phyloP scores from a whole-genome alignment of 1,284 basidiomycete genomes.

The Caloboletus firmus region DNA sequence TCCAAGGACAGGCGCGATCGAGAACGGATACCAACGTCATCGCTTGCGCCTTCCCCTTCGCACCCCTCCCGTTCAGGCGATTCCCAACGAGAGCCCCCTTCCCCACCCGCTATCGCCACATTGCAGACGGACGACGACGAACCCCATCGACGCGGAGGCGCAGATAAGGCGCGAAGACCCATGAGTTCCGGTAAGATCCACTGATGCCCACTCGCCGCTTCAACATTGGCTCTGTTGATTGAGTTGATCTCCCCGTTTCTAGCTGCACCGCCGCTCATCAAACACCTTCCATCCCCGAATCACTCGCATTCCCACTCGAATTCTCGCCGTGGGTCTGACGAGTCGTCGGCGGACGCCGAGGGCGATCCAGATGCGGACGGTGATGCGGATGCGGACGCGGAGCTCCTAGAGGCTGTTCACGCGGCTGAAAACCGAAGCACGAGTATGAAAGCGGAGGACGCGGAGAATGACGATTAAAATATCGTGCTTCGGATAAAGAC shows the following conservation, averaged over 20 bases:
- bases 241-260: slow-evolving; percentile 1
- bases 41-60: slow-evolving; percentile 23
- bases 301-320: slow-evolving; percentile 24
- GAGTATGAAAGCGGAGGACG: slow-evolving; percentile 38
- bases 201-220: not conserved
- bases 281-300: slow-evolving; percentile 26
- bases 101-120: slow-evolving; percentile 34
- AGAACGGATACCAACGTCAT: slow-evolving; percentile 26
- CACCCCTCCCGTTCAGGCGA: slow-evolving; percentile 16
- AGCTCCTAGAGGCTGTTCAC: slow-evolving; percentile 46
- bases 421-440: slow-evolving; percentile 41
- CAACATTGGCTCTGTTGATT: slow-evolving; percentile 3
- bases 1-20: slow-evolving; percentile 33
- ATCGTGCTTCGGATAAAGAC: not conserved
- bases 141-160: slow-evolving; percentile 15
- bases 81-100: slow-evolving; percentile 30
- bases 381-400: slow-evolving; percentile 38
- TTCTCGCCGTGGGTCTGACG: slow-evolving; percentile 27
- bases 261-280: slow-evolving; percentile 20
- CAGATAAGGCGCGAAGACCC: slow-evolving; percentile 26
- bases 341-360: slow-evolving; percentile 32
- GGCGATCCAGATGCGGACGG: slow-evolving; percentile 36
- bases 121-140: slow-evolving; percentile 32
- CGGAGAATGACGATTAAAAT: slow-evolving; percentile 33
- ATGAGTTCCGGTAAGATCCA: slow-evolving; percentile 28